phyloP scores from a whole-genome alignment of 2,329 filamentous ascomycete species.

The Cladobotryum protrusum region DNA sequence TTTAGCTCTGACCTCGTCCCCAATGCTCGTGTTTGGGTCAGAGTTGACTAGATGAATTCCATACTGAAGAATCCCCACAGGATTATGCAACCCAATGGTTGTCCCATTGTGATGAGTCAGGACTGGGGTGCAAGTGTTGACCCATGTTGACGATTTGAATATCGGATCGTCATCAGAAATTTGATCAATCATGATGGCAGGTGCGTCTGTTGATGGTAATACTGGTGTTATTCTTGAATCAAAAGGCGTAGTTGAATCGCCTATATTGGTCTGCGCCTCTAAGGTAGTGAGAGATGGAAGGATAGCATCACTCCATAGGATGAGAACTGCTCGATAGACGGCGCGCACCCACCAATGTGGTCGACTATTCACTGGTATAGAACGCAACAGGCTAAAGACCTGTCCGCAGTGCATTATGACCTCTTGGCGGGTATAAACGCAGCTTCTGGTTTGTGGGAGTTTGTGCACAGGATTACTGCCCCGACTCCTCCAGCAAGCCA shows the following conservation, averaged over 20 bases:
- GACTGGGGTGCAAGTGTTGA: background rate
- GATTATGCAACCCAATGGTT: background rate
- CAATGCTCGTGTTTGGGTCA: background rate
- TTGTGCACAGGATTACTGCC: constrained; percentile 50
- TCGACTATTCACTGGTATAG: constrained; percentile 53
- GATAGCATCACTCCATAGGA: constrained; percentile 58
- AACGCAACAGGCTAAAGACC: constrained; percentile 53
- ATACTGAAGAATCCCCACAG: constrained; percentile 2
- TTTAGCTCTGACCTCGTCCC: background rate
- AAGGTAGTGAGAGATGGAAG: constrained; percentile 10
- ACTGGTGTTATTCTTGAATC: too few species aligned
- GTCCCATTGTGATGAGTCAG: background rate
- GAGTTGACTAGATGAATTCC: constrained; percentile 3
- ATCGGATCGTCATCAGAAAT: background rate
- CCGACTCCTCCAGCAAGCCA: constrained; percentile 56
- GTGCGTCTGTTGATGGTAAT: background rate
- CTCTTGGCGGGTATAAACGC: constrained; percentile 57
- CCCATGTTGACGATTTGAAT: background rate
- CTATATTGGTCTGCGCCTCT: too few species aligned
- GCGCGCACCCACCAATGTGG: constrained; percentile 68
- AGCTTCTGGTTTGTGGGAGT: constrained; percentile 52
- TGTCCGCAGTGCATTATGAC: constrained; percentile 63
- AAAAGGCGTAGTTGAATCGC: too few species aligned
- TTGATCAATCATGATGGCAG: constrained; percentile 1
- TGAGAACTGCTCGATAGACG: constrained; percentile 59